phyloP scores from a whole-genome alignment of 305 asterid species.

The Caryopteris hybrid region DNA sequence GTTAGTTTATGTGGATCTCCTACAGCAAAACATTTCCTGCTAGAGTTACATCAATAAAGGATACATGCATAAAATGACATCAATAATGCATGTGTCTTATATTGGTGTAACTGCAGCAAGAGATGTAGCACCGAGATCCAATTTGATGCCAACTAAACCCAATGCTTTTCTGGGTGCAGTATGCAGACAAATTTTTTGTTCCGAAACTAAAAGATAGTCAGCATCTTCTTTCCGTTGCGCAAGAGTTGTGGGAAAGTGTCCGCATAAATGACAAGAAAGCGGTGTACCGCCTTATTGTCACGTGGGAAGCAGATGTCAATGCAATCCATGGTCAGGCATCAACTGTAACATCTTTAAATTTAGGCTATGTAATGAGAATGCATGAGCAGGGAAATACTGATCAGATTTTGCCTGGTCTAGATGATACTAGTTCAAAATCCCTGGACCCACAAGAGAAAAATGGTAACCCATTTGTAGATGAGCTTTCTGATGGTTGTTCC shows the following conservation, averaged over 20 bases:
- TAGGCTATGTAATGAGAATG: constrained; percentile 37
- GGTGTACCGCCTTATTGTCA: constrained; percentile 73
- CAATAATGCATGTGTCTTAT: too few relatives aligned
- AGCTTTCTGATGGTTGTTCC: constrained; percentile 62
- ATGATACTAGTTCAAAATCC: constrained; percentile 38
- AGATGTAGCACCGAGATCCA: too few relatives aligned
- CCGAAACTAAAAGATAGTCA: constrained; percentile 51
- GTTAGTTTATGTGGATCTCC: too few relatives aligned
- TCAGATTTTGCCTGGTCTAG: constrained; percentile 30
- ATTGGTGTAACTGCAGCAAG: too few relatives aligned
- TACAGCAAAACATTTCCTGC: too few relatives aligned
- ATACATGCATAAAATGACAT: too few relatives aligned
- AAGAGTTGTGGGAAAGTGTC: constrained; percentile 84
- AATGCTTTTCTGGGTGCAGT: constrained; percentile 42
- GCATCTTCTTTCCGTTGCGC: constrained; percentile 53
- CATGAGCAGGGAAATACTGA: constrained; percentile 31
- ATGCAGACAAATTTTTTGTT: constrained; percentile 72
- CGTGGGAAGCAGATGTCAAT: constrained; percentile 65
- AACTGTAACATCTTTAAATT: constrained; percentile 30
- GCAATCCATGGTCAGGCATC: constrained; percentile 55
- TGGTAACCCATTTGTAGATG: constrained; percentile 35
- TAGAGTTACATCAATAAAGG: too few relatives aligned
- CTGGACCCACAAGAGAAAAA: constrained; percentile 28
- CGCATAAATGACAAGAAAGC: constrained; percentile 72
- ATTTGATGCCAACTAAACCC: constrained; percentile 11